Evolutionary conservation across 129 eudicot species (phyloP).

Genomic region (Gnaphalium uliginosum): DNA sequence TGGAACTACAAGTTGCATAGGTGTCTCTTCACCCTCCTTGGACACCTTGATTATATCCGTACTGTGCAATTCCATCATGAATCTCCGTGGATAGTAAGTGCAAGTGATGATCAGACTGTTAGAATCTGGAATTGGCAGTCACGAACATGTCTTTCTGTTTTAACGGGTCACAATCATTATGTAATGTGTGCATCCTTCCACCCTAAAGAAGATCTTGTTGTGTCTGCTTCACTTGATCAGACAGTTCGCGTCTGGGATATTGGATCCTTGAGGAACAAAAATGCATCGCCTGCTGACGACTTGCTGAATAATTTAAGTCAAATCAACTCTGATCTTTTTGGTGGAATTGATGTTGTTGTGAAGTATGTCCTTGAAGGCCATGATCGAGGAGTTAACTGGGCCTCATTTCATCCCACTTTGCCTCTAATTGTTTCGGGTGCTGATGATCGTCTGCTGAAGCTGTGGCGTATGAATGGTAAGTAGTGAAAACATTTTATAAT

Average conservation of each 20-base stretch:
- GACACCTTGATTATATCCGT: slow-evolving; percentile 61
- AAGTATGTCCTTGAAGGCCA: slow-evolving; percentile 60
- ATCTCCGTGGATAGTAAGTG: slow-evolving; percentile 56
- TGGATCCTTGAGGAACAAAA: slow-evolving; percentile 46
- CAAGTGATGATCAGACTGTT: slow-evolving; percentile 59
- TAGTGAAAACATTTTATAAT: neutral
- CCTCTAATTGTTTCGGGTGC: slow-evolving; percentile 58
- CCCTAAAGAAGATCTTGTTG: slow-evolving; percentile 55
- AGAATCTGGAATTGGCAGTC: slow-evolving; percentile 63
- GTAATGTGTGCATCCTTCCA: slow-evolving; percentile 59
- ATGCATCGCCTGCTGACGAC: slow-evolving; percentile 47
- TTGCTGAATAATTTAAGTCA: slow-evolving; percentile 40
- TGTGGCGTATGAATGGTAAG: slow-evolving; percentile 64
- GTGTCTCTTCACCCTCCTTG: slow-evolving; percentile 55
- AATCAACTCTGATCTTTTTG: slow-evolving; percentile 52
- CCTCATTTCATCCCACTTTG: slow-evolving; percentile 53
- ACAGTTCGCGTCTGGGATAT: slow-evolving; percentile 61
- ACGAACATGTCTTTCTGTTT: slow-evolving; percentile 49
- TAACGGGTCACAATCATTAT: slow-evolving; percentile 58
- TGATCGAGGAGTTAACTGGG: slow-evolving; percentile 60
- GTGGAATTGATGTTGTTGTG: slow-evolving; percentile 59
- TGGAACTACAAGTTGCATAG: slow-evolving; percentile 60
- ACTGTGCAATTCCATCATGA: slow-evolving; percentile 60
- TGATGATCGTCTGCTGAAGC: slow-evolving; percentile 52
- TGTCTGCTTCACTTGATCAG: slow-evolving; percentile 58